Conservation (phyloP, 73 alveolate genomes). For the Durusdinium trenchii region DNA sequence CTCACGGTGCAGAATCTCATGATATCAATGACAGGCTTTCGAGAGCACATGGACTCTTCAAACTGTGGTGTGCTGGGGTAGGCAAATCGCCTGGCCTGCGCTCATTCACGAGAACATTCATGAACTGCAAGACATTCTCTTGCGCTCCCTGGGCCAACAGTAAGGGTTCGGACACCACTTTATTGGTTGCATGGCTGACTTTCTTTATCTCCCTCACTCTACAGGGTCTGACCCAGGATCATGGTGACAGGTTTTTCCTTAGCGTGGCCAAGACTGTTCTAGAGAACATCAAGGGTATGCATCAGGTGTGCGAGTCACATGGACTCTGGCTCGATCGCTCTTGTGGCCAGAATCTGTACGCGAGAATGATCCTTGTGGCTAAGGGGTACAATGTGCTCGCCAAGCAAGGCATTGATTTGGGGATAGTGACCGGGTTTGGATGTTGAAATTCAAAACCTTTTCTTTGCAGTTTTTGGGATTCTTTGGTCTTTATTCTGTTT, state of each 20-base stretch:
- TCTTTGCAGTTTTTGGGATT: not conserved
- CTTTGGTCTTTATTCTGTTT: no score
- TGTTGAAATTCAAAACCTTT: not conserved
- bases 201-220: not conserved
- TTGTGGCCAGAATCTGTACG: not conserved
- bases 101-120: not conserved
- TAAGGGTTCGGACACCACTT: not conserved
- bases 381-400: not conserved
- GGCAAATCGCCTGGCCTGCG: not conserved
- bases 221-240: not conserved
- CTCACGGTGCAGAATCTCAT: not conserved
- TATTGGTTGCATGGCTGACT: not conserved
- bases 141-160: not conserved
- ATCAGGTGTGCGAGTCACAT: not conserved
- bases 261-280: not conserved
- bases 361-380: not conserved
- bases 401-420: not conserved
- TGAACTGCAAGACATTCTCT: not conserved
- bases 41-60: not conserved
- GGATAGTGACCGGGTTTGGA: not conserved
- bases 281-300: not conserved
- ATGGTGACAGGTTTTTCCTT: not conserved
- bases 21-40: not conserved
- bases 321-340: not conserved
- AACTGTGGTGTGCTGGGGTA: not conserved